A percentile compares a stretch with the other conserved stretches of the same genome.
phyloP scores from a whole-genome alignment of 2,329 filamentous ascomycete genomes.

The Trichoderma afroharzianum region DNA sequence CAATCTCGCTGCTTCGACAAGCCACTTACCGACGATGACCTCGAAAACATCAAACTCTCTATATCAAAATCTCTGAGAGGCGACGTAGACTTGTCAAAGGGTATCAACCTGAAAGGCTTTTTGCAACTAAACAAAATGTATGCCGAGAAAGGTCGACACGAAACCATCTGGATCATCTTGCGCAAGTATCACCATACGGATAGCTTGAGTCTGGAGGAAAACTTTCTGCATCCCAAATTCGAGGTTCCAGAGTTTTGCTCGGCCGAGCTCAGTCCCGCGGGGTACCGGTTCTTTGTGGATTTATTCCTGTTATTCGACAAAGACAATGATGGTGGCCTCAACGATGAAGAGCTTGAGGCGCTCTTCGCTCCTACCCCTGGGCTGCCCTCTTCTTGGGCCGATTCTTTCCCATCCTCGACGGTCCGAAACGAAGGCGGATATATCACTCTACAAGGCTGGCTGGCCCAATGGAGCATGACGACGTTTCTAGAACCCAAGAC shows the following conservation, averaged over 20 bases:
- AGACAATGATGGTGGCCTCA: slow-evolving; percentile 93
- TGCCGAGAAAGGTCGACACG: slow-evolving; percentile 93
- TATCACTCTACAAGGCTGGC: slow-evolving; percentile 94
- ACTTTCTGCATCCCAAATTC: slow-evolving; percentile 87
- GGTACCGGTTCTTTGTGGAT: slow-evolving; percentile 97
- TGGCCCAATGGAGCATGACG: slow-evolving; percentile 99
- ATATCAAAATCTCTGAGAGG: slow-evolving; percentile 67
- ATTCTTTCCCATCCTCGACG: slow-evolving; percentile 89
- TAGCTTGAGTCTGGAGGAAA: slow-evolving; percentile 86
- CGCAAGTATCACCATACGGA: slow-evolving; percentile 95
- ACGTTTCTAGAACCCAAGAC: slow-evolving; percentile 95
- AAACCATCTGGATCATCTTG: slow-evolving; percentile 97
- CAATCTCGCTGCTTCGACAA: slow-evolving; percentile 92
- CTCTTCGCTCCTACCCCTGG: slow-evolving; percentile 93
- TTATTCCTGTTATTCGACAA: slow-evolving; percentile 93
- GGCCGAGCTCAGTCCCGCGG: slow-evolving; percentile 87
- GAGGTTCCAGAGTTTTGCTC: slow-evolving; percentile 91
- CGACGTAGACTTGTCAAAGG: slow-evolving; percentile 60
- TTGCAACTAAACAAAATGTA: slow-evolving; percentile 92
- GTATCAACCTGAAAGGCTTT: slow-evolving; percentile 81
- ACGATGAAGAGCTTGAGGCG: slow-evolving; percentile 76
- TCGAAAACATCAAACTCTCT: slow-evolving; percentile 86
- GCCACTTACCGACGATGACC: slow-evolving; percentile 72
- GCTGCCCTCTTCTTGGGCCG: slow-evolving; percentile 79
- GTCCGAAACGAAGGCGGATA: slow-evolving; percentile 93